Evolutionary conservation across 139 green algal genomes (phyloP), one percentile per base, ranked within the genome.

Genomic region (Dunaliella primolecta): DNA sequence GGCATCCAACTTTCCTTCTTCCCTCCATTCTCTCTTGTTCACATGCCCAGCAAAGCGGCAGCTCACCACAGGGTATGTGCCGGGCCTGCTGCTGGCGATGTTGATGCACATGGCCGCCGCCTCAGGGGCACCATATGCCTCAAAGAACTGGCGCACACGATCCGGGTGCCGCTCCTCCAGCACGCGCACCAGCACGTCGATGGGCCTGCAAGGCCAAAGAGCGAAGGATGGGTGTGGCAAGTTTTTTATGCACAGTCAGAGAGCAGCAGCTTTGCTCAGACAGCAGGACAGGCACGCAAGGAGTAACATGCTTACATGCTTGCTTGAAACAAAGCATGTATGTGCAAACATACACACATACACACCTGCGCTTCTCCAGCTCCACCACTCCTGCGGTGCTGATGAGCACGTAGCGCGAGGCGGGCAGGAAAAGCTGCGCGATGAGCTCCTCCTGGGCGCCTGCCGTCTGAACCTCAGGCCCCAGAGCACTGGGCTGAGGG

Each of bases 51-150:
- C n/a, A n/a, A n/a, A n/a, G n/a, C n/a, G n/a, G n/a, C n/a, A 37
- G 3, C 75, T 33, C 36, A 82, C 78, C 78, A 34, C 20, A 2
- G 78, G 78, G 29, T 55, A 30, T n/a, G 80, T 56, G 80, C 80
- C 80, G 21, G 80, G 80, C 2, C 21, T n/a, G 36, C 34, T 70
- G 36, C 94, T 92, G n/a, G 94, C 93, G 20, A 98, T 84, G 31
- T 92, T 55, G 81, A 96, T 90, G 90, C 96, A 98, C 96, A 99
- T 99, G 81, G 93, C 92, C 0, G 94, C 91, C 0, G 95, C 93
- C 85, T 98, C 96, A 2, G 88, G 78, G 2, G 91, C 81, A 21
- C 95, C 96, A 80, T 96, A 98, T 0, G 80, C 83, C 70, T 89
- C 86, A 84, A 98, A 98, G 77, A 98, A 98, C 31, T 91, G 57